Base-by-base conservation (phyloP, 225 moss, liverwort and hornwort species). In the Sphagnum contortum region DNA sequence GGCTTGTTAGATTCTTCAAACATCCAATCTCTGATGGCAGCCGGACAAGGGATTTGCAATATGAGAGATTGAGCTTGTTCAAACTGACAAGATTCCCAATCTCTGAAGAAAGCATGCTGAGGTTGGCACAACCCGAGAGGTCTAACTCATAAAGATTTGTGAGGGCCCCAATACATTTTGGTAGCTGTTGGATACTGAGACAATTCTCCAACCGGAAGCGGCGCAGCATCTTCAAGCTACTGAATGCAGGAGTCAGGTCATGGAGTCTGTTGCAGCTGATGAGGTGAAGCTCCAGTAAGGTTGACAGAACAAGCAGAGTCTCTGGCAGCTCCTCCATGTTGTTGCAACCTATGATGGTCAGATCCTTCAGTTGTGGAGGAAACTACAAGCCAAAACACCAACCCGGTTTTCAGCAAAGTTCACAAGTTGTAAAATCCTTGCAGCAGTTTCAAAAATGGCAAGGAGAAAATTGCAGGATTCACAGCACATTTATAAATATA, bases 301-400 rank as follows among this genome's bases (percentile, higher is more conserved):
- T 82, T 0, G 79, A 71, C 54, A 95, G 62, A 50, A 91, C 91
- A 45, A 88, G 77, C 52, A 91, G 83, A 65, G 83, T 66, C 69
- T 94, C 91, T 59, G 89, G 94, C 11, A 95, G 77, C n/a, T 87
- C 83, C 49, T 95, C 94, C 91, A 95, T 91, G 68, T 91, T 95
- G 58, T 89, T 88, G 82, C 94, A 91, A 50, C 94, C 94, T 2
- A 91, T 95, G 54, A 95, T 73, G 0, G 94, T 95, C 44, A 95
- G 84, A 72, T 95, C 94, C 69, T 77, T 89, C 62, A 95, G 69
- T 73, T 95, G 94, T 4, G 91, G 82, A 56, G 94, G 94, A 66
- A 91, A 95, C 94, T 90, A 80, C 70, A 76, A 57, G 14, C 44
- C 10, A 69, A 45, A 70, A 3, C 2, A 10, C 29, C 29, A 12